Percentiles rank a stretch among this genome's conserved stretches.
These are phyloP conservation scores for Daldinia vernicosa DNA, from an alignment of 495 filamentous ascomycete species.

Conservation along the genomic window DNA sequence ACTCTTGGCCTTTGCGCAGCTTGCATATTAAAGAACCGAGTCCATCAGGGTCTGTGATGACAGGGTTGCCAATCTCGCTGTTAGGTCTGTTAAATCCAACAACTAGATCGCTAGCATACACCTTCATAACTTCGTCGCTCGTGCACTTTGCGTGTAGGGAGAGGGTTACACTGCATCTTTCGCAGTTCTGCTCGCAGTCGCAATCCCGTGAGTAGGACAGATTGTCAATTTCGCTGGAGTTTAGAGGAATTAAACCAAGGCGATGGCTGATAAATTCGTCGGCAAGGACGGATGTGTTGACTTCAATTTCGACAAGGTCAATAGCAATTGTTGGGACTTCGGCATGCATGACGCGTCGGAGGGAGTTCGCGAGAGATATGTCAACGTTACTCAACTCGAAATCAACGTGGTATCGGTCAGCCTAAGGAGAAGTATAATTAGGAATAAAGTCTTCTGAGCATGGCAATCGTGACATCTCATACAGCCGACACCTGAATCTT, in stretches of 20 bases:
- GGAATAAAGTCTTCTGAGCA: background rate
- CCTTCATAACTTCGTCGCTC: constrained; percentile 81
- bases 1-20: constrained; percentile 84
- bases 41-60: constrained; percentile 83
- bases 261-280: constrained; percentile 97
- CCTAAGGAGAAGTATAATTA: constrained; percentile 56
- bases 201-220: constrained; percentile 93
- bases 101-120: constrained; percentile 87
- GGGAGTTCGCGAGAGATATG: constrained; percentile 90
- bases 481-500: constrained; percentile 78
- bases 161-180: constrained; percentile 85
- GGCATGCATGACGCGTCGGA: constrained; percentile 90
- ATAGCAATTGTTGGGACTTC: constrained; percentile 96
- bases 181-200: constrained; percentile 92
- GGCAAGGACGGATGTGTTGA: constrained; percentile 91
- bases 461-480: constrained; percentile 39
- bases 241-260: constrained; percentile 88
- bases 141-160: constrained; percentile 84
- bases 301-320: constrained; percentile 91
- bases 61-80: constrained; percentile 72
- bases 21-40: constrained; percentile 87
- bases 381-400: constrained; percentile 83
- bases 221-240: constrained; percentile 81
- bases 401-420: constrained; percentile 74
- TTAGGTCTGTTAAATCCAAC: constrained; percentile 74